Evolutionary conservation across 176 grass and related monocot species (phyloP).

Genomic region (Zoysia japonica): DNA sequence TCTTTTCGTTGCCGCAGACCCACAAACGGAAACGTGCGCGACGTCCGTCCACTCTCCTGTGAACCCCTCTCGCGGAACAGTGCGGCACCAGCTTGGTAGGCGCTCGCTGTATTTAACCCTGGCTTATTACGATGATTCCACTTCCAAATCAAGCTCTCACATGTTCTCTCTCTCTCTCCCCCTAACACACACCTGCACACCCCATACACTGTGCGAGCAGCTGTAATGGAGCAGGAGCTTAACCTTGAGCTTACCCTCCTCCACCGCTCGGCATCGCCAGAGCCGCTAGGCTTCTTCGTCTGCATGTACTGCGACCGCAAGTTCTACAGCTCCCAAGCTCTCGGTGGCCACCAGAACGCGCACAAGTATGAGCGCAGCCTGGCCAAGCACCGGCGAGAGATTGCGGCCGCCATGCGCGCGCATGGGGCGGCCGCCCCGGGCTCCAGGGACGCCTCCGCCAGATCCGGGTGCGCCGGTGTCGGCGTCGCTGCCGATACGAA

Average conservation of each 20-base stretch:
- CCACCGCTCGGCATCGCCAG: constrained; percentile 44
- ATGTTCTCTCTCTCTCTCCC: neutral
- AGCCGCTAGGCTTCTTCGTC: constrained; percentile 68
- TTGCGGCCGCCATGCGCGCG: constrained; percentile 33
- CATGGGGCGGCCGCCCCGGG: constrained; percentile 10
- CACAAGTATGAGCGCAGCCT: constrained; percentile 90
- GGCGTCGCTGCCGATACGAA: neutral
- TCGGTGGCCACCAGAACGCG: constrained; percentile 94
- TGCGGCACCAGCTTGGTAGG: neutral
- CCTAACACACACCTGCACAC: neutral
- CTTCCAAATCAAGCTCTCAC: neutral
- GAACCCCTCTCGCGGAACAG: constrained; percentile 3
- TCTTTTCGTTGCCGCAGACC: neutral
- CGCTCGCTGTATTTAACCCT: constrained; percentile 6
- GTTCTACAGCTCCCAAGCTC: constrained; percentile 89
- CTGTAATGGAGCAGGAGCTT: constrained; percentile 46
- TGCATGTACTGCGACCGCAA: constrained; percentile 86
- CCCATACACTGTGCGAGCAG: neutral
- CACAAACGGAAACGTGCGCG: constrained; percentile 25
- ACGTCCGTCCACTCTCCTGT: neutral
- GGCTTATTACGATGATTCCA: constrained; percentile 11
- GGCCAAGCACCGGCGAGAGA: constrained; percentile 56
- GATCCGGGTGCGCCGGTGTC: neutral
- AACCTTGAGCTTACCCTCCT: constrained; percentile 56
- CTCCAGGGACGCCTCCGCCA: neutral